These are phyloP conservation scores for Trichosporon ovoides DNA, from an alignment of 1,284 basidiomycete species.

Conservation along the genomic window DNA sequence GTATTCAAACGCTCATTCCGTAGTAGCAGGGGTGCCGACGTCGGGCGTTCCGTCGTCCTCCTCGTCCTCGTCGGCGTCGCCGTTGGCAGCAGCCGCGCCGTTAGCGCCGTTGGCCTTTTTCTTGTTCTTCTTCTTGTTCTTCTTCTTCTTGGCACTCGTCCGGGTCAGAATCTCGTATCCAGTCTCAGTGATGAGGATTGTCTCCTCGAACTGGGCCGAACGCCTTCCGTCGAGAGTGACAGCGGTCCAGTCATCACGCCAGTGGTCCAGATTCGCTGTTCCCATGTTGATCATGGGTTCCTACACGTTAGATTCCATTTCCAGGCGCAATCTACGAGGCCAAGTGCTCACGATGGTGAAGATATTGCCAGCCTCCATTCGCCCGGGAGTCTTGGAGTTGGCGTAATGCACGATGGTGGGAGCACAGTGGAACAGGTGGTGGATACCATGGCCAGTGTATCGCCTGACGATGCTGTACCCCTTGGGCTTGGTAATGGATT, in stretches of 20 bases:
- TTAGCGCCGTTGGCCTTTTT: constrained; percentile 17
- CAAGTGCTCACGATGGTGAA: constrained; percentile 47
- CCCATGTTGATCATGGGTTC: constrained; percentile 85
- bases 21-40: constrained; percentile 20
- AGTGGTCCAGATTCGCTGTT: constrained; percentile 48
- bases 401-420: constrained; percentile 51
- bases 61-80: constrained; percentile 8
- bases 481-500: constrained; percentile 49
- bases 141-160: constrained; percentile 38
- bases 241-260: constrained; percentile 74
- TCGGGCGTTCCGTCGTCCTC: constrained; percentile 17
- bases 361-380: constrained; percentile 50
- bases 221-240: constrained; percentile 79
- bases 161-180: constrained; percentile 84
- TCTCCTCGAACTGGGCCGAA: constrained; percentile 95
- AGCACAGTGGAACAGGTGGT: constrained; percentile 56
- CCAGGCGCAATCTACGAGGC: neutral
- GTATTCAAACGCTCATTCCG: constrained; percentile 8
- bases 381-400: constrained; percentile 49
- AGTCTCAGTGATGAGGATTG: constrained; percentile 80
- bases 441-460: constrained; percentile 88
- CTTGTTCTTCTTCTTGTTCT: constrained; percentile 38
- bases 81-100: constrained; percentile 14
- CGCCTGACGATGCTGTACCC: constrained; percentile 78
- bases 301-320: constrained; percentile 37